Percentiles rank a stretch among this genome's conserved stretches.
These are phyloP conservation scores for Suillus decipiens DNA, from an alignment of 768 basidiomycete genomes.

Conservation along the genomic window DNA sequence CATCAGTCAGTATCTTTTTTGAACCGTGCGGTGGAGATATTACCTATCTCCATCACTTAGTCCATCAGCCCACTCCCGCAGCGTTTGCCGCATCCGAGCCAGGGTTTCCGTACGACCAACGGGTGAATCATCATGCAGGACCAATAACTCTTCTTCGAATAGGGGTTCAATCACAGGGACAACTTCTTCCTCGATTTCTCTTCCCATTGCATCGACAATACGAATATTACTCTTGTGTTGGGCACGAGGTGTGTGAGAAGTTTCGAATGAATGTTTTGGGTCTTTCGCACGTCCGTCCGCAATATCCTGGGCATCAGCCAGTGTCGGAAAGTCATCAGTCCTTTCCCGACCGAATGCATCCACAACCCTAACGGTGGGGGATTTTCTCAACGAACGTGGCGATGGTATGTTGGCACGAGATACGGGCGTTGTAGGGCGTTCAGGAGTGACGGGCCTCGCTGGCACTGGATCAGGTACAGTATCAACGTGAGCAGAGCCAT, in stretches of 20 bases:
- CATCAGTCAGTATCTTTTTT: neutral
- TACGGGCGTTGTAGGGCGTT: slow-evolving; percentile 25
- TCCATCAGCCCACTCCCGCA: slow-evolving; percentile 56
- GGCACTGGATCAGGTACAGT: slow-evolving; percentile 4
- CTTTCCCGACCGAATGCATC: slow-evolving; percentile 69
- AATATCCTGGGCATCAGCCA: slow-evolving; percentile 1
- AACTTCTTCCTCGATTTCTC: slow-evolving; percentile 45
- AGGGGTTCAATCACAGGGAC: slow-evolving; percentile 19
- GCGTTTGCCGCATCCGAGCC: slow-evolving; percentile 55
- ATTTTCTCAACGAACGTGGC: slow-evolving; percentile 44
- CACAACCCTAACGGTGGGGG: slow-evolving; percentile 60
- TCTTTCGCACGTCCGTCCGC: slow-evolving; percentile 17
- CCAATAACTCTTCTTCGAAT: slow-evolving; percentile 23
- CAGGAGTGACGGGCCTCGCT: slow-evolving; percentile 23
- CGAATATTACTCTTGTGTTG: slow-evolving; percentile 48
- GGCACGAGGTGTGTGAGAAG: slow-evolving; percentile 23
- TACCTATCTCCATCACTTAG: slow-evolving; percentile 63
- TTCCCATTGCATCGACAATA: slow-evolving; percentile 72
- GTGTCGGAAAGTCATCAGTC: slow-evolving; percentile 17
- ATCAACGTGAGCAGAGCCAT: slow-evolving; percentile 13
- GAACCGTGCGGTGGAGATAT: slow-evolving; percentile 13
- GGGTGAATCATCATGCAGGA: slow-evolving; percentile 23
- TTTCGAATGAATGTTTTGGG: slow-evolving; percentile 13
- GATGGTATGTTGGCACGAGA: slow-evolving; percentile 27
- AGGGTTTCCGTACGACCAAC: slow-evolving; percentile 53